A percentile compares a stretch with the other conserved stretches of the same genome.
Evolutionary conservation across 176 grass and related monocot genomes (phyloP).

Genomic region (Juncus inflexus): DNA sequence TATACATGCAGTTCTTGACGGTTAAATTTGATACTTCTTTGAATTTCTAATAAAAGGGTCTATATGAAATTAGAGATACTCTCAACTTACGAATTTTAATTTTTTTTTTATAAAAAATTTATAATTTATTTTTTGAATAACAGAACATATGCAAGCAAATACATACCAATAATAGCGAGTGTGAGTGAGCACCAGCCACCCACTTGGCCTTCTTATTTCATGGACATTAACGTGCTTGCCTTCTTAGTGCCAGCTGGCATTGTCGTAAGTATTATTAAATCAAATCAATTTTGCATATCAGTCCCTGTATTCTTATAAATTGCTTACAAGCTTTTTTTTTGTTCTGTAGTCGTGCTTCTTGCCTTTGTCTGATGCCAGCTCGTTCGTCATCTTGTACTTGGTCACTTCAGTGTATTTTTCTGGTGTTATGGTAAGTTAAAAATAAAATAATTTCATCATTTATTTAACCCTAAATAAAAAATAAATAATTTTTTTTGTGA

Average conservation of each 20-base stretch:
- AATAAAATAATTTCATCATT: background rate
- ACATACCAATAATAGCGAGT: slow-evolving; percentile 99
- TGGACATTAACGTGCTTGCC: slow-evolving; percentile 98
- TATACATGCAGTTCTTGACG: too few species aligned
- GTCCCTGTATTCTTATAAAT: slow-evolving; percentile 25
- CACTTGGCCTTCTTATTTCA: slow-evolving; percentile 99
- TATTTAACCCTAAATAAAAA: background rate
- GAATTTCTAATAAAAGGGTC: too few species aligned
- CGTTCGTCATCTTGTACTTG: slow-evolving; percentile 91
- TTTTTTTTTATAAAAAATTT: background rate
- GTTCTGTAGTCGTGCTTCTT: slow-evolving; percentile 97
- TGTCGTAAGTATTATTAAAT: slow-evolving; percentile 57
- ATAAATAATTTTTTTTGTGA: background rate
- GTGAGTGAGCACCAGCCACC: slow-evolving; percentile 99
- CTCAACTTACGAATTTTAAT: too few species aligned
- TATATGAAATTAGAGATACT: too few species aligned
- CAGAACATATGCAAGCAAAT: slow-evolving; percentile 99
- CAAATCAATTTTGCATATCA: background rate
- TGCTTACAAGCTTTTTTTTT: slow-evolving; percentile 10
- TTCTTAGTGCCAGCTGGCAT: slow-evolving; percentile 97
- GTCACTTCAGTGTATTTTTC: slow-evolving; percentile 97
- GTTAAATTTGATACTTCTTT: too few species aligned
- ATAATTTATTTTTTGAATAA: slow-evolving; percentile 15
- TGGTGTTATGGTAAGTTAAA: slow-evolving; percentile 92
- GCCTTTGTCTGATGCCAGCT: slow-evolving; percentile 97